Conservation (phyloP, 306 rosid species). For the Malus orientalis region DNA sequence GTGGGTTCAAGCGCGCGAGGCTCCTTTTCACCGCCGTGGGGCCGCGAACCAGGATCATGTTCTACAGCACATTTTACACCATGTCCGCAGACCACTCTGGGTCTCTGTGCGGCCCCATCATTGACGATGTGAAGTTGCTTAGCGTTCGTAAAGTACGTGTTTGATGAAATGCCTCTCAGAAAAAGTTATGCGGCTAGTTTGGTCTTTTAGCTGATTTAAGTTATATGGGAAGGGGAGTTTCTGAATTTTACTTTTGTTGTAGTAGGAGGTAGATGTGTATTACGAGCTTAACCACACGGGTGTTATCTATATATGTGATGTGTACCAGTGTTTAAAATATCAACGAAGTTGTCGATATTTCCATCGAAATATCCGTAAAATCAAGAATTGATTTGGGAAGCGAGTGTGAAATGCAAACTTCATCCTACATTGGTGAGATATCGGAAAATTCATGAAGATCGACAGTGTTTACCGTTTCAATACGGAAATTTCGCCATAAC, state of each 20-base stretch:
- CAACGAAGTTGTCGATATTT: no score
- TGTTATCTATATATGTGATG: not conserved
- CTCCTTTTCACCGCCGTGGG: constrained; percentile 48
- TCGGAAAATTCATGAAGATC: no score
- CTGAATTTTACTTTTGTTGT: constrained; percentile 4
- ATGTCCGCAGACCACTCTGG: constrained; percentile 62
- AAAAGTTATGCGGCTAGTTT: not conserved
- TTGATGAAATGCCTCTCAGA: not conserved
- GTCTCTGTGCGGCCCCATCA: constrained; percentile 69
- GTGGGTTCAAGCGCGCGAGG: constrained; percentile 42
- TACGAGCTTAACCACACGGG: not conserved
- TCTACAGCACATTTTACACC: constrained; percentile 54
- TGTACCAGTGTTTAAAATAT: not conserved
- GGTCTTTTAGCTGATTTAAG: not conserved
- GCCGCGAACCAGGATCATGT: constrained; percentile 45
- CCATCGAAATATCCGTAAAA: no score
- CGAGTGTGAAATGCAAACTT: no score
- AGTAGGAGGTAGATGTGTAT: not conserved
- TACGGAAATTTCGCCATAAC: rapidly evolving
- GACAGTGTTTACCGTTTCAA: no score
- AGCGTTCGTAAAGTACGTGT: constrained; percentile 28
- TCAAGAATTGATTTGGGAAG: no score
- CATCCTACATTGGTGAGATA: no score
- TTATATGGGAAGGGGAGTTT: not conserved
- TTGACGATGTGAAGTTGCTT: constrained; percentile 65